Percentiles rank a stretch among this genome's conserved stretches.
phyloP scores from a whole-genome alignment of 2,329 filamentous ascomycete species.

The Rosellinia necatrix region DNA sequence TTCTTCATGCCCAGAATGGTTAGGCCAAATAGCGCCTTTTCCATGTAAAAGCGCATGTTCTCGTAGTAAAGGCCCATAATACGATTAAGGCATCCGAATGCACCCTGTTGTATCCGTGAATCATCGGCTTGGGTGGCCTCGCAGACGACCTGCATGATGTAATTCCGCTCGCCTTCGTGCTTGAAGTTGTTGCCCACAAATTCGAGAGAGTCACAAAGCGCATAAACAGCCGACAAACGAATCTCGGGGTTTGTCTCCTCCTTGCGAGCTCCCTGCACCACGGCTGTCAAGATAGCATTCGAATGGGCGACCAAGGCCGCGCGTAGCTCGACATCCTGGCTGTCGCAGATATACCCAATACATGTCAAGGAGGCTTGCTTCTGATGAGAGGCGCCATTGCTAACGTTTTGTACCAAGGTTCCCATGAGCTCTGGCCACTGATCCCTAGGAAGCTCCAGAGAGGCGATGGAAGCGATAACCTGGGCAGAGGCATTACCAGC shows the following conservation, averaged over 20 bases:
- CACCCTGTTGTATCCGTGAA: slow-evolving; percentile 88
- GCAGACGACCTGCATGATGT: slow-evolving; percentile 99
- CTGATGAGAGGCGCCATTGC: slow-evolving; percentile 80
- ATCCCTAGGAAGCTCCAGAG: slow-evolving; percentile 89
- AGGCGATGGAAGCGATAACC: slow-evolving; percentile 91
- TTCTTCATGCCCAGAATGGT: slow-evolving; percentile 99
- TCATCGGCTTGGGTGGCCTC: slow-evolving; percentile 96
- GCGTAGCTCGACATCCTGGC: slow-evolving; percentile 84
- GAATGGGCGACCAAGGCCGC: slow-evolving; percentile 83
- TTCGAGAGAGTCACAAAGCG: slow-evolving; percentile 93
- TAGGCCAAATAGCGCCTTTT: slow-evolving; percentile 96
- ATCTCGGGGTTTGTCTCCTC: slow-evolving; percentile 93
- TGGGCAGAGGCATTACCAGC: slow-evolving; percentile 90
- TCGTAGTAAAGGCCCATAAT: slow-evolving; percentile 99
- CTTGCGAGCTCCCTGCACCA: slow-evolving; percentile 95
- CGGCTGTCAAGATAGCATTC: slow-evolving; percentile 95
- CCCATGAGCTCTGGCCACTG: slow-evolving; percentile 95
- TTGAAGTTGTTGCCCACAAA: slow-evolving; percentile 99
- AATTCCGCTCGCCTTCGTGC: slow-evolving; percentile 98
- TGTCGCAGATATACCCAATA: slow-evolving; percentile 99
- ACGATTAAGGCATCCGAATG: slow-evolving; percentile 95
- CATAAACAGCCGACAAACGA: slow-evolving; percentile 88
- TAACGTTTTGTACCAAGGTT: slow-evolving; percentile 88
- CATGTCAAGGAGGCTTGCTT: slow-evolving; percentile 94
- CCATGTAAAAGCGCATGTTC: slow-evolving; percentile 99